Base-by-base conservation (phyloP, 2,329 filamentous ascomycete genomes). In the Epichloe gansuensis region DNA sequence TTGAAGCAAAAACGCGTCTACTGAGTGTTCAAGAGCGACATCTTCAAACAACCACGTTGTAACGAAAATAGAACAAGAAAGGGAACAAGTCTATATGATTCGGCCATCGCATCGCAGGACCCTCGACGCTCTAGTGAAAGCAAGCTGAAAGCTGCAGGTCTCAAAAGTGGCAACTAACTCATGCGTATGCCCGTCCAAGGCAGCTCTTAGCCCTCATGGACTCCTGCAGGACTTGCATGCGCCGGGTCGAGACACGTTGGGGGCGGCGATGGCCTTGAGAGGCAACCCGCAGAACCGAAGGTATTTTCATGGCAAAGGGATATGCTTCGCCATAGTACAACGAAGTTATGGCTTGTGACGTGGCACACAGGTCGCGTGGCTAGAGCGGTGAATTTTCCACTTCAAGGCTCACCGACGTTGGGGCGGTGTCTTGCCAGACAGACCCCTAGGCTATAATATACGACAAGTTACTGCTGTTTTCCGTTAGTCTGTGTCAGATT, bases 311-410 rank as follows among this genome's bases (percentile, higher is more conserved):
- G 31, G 31, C 39, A n/a, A 41, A 47, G 2, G 43, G 3, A 9
- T 17, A n/a, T 60, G 62, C 69, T 71, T 64, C 68, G 69, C 70
- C 69, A 71, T 68, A 64, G 52, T 51, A 54, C 54, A 57, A 34
- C 36, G 23, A 38, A 44, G 41, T 50, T 58, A 51, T 49, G 49
- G 56, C 48, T 54, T 54, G 50, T 69, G 70, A 73, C 71, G 71
- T 73, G 71, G 69, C 71, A 69, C 71, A 69, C 55, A 52, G 60
- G 54, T 58, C 58, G 56, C 63, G 63, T 65, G 62, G 64, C 64
- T 65, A 62, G 56, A 56, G 55, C 56, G 15, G n/a, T 39, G 35
- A 46, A 41, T 21, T 40, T 47, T 34, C 54, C 55, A 56, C 59
- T 56, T 52, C 51, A 51, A 53, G 49, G 51, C 54, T 54, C 40